A percentile compares a stretch with the other conserved stretches of the same genome.
phyloP scores from a whole-genome alignment of 208 protist species.

The Trypanosoma brucei region DNA sequence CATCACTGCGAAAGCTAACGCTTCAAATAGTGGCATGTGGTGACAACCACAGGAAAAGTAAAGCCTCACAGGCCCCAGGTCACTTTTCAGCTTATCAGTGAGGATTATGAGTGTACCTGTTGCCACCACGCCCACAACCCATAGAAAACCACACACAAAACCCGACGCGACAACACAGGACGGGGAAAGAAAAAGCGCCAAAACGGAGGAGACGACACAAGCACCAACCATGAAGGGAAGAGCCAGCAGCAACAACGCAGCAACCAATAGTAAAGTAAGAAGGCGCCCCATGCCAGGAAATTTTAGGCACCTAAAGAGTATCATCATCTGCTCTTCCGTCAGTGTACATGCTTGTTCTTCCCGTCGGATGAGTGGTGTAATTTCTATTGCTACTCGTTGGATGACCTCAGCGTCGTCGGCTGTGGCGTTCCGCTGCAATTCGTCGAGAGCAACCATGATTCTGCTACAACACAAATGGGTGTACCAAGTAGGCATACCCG shows the following conservation, averaged over 20 bases:
- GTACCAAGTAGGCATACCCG: constrained; percentile 6
- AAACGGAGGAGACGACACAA: background rate
- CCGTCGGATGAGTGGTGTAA: background rate
- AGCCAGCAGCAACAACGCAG: constrained; percentile 3
- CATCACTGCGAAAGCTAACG: constrained; percentile 4
- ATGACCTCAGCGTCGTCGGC: background rate
- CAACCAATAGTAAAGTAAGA: constrained; percentile 12
- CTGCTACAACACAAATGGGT: background rate
- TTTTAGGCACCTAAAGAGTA: constrained; percentile 10
- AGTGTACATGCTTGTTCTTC: background rate
- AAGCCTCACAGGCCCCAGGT: background rate
- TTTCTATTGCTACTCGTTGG: background rate
- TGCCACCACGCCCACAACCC: too few species aligned
- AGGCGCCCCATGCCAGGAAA: constrained; percentile 5
- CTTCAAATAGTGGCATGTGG: constrained; percentile 3
- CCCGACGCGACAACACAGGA: background rate
- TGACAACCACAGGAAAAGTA: constrained; percentile 21
- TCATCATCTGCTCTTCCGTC: constrained; percentile 12
- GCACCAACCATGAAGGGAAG: constrained; percentile 14
- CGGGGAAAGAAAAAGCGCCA: background rate
- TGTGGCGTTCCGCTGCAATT: background rate
- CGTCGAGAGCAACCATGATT: background rate
- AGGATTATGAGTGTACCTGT: too few species aligned
- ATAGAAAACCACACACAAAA: background rate
- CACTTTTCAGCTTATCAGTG: background rate